These are phyloP conservation scores for Suillus sp. DNA, from an alignment of 768 basidiomycete species.

Conservation along the genomic window DNA sequence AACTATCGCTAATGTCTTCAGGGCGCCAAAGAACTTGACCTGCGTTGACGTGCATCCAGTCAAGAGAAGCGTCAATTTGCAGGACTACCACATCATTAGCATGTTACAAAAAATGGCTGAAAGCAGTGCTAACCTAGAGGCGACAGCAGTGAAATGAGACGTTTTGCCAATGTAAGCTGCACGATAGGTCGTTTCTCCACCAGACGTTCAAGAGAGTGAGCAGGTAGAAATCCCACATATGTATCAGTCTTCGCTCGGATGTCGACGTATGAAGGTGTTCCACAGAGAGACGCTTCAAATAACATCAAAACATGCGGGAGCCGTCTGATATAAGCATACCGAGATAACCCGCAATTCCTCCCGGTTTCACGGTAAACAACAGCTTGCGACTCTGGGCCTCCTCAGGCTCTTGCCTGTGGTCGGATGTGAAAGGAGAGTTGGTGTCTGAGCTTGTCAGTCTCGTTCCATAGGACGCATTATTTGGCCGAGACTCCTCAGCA, in stretches of 20 bases:
- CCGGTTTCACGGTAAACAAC: constrained; percentile 94
- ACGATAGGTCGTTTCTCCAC: constrained; percentile 96
- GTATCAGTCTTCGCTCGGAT: constrained; percentile 97
- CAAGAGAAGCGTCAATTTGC: constrained; percentile 94
- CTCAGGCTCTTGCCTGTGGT: constrained; percentile 31
- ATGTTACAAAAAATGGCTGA: background rate
- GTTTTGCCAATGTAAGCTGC: constrained; percentile 90
- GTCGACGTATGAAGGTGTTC: constrained; percentile 93
- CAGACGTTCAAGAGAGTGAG: constrained; percentile 83
- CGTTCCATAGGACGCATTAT: constrained; percentile 13
- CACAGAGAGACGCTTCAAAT: constrained; percentile 77
- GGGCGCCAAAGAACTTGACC: constrained; percentile 95
- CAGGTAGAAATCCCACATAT: constrained; percentile 95
- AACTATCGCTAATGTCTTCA: constrained; percentile 88
- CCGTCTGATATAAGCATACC: constrained; percentile 45
- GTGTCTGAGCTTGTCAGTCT: constrained; percentile 31
- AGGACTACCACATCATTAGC: constrained; percentile 55
- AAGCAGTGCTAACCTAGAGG: constrained; percentile 67
- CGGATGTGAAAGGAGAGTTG: constrained; percentile 41
- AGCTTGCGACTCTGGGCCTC: constrained; percentile 55
- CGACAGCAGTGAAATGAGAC: constrained; percentile 92
- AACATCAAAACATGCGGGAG: constrained; percentile 4
- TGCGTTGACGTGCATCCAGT: constrained; percentile 97
- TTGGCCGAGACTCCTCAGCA: constrained; percentile 33
- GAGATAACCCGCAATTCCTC: constrained; percentile 96